A percentile compares a stretch with the other conserved stretches of the same genome.
Conservation (phyloP, 2,329 filamentous ascomycete genomes). For the Pseudonectria buxi region DNA sequence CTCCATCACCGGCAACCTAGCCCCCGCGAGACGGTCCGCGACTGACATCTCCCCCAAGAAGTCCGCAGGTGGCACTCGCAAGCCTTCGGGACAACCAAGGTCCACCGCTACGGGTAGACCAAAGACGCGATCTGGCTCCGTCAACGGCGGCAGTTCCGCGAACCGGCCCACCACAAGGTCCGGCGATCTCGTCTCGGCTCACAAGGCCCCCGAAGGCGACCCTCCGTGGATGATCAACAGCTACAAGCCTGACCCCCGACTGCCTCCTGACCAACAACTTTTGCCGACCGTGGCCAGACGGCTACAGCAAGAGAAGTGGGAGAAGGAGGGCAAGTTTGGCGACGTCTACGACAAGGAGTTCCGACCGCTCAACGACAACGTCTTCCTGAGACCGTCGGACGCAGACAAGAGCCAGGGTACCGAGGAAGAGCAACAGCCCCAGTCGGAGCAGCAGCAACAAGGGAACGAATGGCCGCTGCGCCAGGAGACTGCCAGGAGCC, state of each 20-base stretch:
- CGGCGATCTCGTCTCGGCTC: conserved; percentile 42
- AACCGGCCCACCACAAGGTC: conserved; percentile 58
- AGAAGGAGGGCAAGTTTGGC: conserved; percentile 81
- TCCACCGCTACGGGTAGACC: conserved; percentile 43
- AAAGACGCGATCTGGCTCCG: conserved; percentile 55
- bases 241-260: conserved; percentile 89
- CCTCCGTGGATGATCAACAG: conserved; percentile 92
- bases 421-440: conserved; percentile 7
- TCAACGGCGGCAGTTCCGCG: conserved; percentile 37
- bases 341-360: conserved; percentile 84
- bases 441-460: conserved; percentile 5
- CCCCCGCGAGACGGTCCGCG: conserved; percentile 33
- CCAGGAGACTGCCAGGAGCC: conserved; percentile 39
- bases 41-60: conserved; percentile 53
- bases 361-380: conserved; percentile 68
- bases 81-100: conserved; percentile 39
- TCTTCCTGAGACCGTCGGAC: conserved; percentile 41
- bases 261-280: conserved; percentile 92
- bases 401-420: conserved; percentile 18
- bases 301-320: conserved; percentile 92
- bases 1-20: conserved; percentile 14
- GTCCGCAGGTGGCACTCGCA: conserved; percentile 31
- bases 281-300: conserved; percentile 88
- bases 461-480: conserved; percentile 55
- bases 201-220: conserved; percentile 80